A percentile compares a stretch with the other conserved stretches of the same genome.
phyloP scores from a whole-genome alignment of 1,139 yeast genomes.

The Arxiozyma telluris region DNA sequence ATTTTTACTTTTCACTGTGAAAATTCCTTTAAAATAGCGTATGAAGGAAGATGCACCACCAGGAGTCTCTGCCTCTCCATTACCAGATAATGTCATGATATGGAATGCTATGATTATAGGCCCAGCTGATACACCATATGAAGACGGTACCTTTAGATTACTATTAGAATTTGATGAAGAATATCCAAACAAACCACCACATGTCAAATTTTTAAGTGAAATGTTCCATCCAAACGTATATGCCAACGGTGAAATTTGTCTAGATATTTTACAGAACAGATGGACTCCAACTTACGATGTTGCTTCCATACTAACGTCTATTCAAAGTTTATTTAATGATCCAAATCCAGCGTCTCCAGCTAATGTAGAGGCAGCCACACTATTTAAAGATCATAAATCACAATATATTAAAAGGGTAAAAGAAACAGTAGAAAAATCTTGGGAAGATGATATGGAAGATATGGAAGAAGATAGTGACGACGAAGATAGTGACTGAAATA shows the following conservation, averaged over 20 bases:
- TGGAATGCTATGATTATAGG: conserved; percentile 99
- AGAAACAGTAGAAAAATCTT: conserved; percentile 86
- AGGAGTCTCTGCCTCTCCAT: conserved; percentile 95
- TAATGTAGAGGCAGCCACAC: conserved; percentile 93
- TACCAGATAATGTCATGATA: conserved; percentile 93
- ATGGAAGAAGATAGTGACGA: conserved; percentile 63
- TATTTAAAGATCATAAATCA: conserved; percentile 88
- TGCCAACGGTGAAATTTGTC: conserved; percentile 89
- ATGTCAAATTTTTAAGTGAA: conserved; percentile 79
- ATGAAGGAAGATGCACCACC: conserved; percentile 98
- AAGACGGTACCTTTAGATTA: conserved; percentile 91
- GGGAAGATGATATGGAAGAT: conserved; percentile 70
- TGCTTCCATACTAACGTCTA: conserved; percentile 86
- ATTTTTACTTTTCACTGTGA: conserved; percentile 1
- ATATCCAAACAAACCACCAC: conserved; percentile 95
- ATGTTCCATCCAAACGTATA: conserved; percentile 99
- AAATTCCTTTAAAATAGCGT: conserved; percentile 38
- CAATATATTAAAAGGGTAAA: conserved; percentile 87
- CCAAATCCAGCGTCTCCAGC: conserved; percentile 98
- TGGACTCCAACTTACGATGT: conserved; percentile 99
- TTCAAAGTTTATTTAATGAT: conserved; percentile 78
- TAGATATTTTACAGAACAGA: conserved; percentile 90
- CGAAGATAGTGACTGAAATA: conserved; percentile 28
- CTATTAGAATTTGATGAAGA: conserved; percentile 89
- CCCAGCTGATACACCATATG: conserved; percentile 95